phyloP scores from a whole-genome alignment of 805 yeast species.

The Saccharomyces eubayanus region DNA sequence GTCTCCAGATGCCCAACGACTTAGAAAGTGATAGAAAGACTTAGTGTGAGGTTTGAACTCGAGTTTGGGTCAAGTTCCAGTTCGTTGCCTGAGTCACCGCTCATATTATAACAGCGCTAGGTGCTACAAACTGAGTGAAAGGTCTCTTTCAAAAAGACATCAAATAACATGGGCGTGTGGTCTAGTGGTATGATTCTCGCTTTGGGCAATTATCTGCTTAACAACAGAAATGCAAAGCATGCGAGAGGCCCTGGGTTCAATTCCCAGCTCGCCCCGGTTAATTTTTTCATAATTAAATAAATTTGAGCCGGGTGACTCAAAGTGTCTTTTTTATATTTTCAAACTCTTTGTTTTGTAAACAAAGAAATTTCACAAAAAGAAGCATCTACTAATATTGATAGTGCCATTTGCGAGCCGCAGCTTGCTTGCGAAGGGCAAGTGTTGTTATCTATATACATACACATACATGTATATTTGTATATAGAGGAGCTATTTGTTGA shows the following conservation, averaged over 20 bases:
- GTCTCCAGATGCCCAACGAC: no score
- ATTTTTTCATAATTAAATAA: neutral
- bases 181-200: constrained; percentile 36
- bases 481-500: neutral
- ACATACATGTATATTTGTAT: neutral
- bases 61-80: no score
- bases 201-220: constrained; percentile 21
- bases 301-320: neutral
- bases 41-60: no score
- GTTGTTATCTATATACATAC: neutral
- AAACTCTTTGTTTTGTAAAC: neutral
- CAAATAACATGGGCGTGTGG: constrained; percentile 29
- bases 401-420: neutral
- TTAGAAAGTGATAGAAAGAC: no score
- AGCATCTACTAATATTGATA: neutral
- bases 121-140: no score
- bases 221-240: constrained; percentile 11
- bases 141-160: no score
- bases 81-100: no score
- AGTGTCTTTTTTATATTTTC: neutral
- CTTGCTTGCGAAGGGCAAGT: neutral
- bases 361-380: neutral
- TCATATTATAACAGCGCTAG: no score
- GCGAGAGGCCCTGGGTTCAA: constrained; percentile 52
- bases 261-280: constrained; percentile 36